Conservation (phyloP, 495 filamentous ascomycete genomes). For the Penicillium arizonense region DNA sequence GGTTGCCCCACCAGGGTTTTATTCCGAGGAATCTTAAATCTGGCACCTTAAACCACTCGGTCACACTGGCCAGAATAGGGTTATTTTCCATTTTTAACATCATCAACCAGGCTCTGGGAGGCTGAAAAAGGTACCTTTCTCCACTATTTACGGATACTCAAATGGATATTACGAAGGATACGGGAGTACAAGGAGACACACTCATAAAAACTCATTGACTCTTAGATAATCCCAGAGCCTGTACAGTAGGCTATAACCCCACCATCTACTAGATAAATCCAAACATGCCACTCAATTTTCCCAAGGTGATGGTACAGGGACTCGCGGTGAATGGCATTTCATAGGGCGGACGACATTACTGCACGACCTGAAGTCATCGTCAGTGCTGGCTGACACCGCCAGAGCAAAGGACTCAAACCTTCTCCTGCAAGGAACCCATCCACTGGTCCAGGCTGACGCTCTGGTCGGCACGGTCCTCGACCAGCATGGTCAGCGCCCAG, state of each 20-base stretch:
- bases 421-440: conserved; percentile 90
- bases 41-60: no score
- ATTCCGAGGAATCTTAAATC: no score
- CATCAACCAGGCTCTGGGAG: no score
- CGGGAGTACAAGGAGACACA: no score
- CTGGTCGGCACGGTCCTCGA: conserved; percentile 94
- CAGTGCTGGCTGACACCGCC: conserved; percentile 5
- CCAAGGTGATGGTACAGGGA: conserved; percentile 21
- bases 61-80: no score
- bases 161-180: no score
- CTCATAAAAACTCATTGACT: background rate
- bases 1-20: no score
- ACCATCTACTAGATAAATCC: conserved; percentile 13
- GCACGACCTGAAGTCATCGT: conserved; percentile 23
- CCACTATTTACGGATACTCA: no score
- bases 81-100: no score
- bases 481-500: conserved; percentile 94
- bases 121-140: no score
- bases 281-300: conserved; percentile 11
- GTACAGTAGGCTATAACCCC: conserved; percentile 1
- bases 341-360: conserved; percentile 13
- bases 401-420: conserved; percentile 63
- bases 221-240: conserved; percentile 2
- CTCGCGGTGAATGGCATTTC: conserved; percentile 2
- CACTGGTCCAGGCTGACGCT: conserved; percentile 88